phyloP scores from a whole-genome alignment of 139 green algal genomes.

The Closterium sp. region DNA sequence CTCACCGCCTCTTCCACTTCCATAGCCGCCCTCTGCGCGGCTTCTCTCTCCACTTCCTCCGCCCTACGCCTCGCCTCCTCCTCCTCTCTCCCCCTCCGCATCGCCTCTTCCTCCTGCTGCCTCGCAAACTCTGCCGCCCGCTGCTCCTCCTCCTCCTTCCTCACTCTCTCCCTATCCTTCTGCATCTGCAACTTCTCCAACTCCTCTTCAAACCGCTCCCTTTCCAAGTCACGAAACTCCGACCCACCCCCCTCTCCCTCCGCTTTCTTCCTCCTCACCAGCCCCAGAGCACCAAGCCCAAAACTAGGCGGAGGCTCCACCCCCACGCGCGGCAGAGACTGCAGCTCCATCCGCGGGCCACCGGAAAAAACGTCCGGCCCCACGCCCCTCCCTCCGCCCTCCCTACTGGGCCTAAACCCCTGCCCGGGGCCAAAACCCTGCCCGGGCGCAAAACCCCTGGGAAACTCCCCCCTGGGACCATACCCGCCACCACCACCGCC shows the following conservation, averaged over 20 bases:
- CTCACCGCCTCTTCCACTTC: conserved; percentile 22
- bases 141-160: neutral
- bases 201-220: neutral
- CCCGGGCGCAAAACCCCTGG: neutral
- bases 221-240: neutral
- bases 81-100: neutral
- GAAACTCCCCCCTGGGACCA: neutral
- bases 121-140: conserved; percentile 8
- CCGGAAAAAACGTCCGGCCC: neutral
- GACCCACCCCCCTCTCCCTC: neutral
- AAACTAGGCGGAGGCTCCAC: conserved; percentile 18
- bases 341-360: neutral
- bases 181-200: too few species aligned
- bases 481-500: neutral
- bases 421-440: neutral
- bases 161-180: too few species aligned
- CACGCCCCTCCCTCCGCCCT: neutral
- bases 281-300: neutral
- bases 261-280: neutral
- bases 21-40: neutral
- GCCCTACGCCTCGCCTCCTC: neutral
- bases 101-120: conserved; percentile 37
- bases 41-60: conserved; percentile 17
- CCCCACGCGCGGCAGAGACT: conserved; percentile 8
- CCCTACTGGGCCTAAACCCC: neutral